Percentiles rank a stretch among this genome's conserved stretches.
These are phyloP conservation scores for Xylaria sp. DNA, from an alignment of 2,329 filamentous ascomycete species.

Conservation along the genomic window DNA sequence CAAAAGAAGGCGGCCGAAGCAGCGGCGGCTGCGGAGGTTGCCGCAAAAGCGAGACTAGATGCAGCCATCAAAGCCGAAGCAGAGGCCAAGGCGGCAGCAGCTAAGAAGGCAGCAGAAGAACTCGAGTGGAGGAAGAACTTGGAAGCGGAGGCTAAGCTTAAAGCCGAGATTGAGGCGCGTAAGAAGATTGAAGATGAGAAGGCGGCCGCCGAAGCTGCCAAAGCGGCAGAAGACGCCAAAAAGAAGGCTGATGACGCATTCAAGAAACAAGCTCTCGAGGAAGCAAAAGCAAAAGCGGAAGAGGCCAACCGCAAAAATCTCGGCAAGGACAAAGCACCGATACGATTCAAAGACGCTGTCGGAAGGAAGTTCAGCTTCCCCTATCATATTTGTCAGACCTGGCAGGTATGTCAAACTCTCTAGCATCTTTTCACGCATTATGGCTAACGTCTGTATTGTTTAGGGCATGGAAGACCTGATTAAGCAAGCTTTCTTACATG, in stretches of 20 bases:
- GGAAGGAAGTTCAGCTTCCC: constrained; percentile 93
- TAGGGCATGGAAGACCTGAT: constrained; percentile 88
- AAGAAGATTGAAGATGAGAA: constrained; percentile 50
- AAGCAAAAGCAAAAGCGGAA: constrained; percentile 52
- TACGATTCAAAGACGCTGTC: constrained; percentile 90
- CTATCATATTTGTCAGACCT: constrained; percentile 82
- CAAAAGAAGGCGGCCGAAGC: constrained; percentile 52
- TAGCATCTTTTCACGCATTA: background rate
- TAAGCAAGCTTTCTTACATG: constrained; percentile 80
- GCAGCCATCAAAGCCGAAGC: constrained; percentile 44
- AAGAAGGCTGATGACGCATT: constrained; percentile 63
- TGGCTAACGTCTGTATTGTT: constrained; percentile 13
- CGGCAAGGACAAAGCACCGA: constrained; percentile 71
- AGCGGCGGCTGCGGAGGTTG: constrained; percentile 56
- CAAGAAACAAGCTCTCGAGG: constrained; percentile 55
- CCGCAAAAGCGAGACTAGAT: constrained; percentile 49
- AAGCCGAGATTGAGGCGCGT: constrained; percentile 48
- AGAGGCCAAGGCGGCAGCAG: constrained; percentile 36
- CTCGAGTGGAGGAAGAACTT: constrained; percentile 35
- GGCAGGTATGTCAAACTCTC: constrained; percentile 66
- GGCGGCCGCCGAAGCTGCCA: constrained; percentile 39
- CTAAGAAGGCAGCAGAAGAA: constrained; percentile 39
- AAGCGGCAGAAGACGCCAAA: constrained; percentile 57
- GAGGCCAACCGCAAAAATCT: constrained; percentile 52
- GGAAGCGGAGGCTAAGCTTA: constrained; percentile 44